phyloP scores from a whole-genome alignment of 2,329 filamentous ascomycete genomes.

The Phialophora chinensis region DNA sequence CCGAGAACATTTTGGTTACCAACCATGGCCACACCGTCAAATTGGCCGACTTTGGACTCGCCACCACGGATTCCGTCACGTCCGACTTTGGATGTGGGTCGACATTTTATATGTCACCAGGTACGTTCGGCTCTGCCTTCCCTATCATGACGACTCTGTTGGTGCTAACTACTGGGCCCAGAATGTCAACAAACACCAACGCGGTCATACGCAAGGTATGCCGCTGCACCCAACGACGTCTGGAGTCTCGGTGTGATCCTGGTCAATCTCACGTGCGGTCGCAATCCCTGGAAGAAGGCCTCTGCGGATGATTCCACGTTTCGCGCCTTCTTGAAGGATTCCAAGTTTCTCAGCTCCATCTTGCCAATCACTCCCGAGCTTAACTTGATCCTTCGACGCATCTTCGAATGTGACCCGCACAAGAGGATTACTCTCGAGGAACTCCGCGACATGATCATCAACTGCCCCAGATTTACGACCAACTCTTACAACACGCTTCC shows the following conservation, averaged over 20 bases:
- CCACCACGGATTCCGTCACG: conserved; percentile 80
- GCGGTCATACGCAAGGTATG: conserved; percentile 77
- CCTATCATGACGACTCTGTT: not conserved
- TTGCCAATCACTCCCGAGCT: conserved; percentile 88
- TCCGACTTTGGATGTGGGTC: conserved; percentile 97
- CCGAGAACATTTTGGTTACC: conserved; percentile 94
- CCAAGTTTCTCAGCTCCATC: conserved; percentile 88
- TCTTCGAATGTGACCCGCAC: conserved; percentile 85
- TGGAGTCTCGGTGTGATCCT: conserved; percentile 99
- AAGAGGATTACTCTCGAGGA: conserved; percentile 82
- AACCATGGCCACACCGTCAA: conserved; percentile 89
- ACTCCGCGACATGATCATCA: conserved; percentile 75
- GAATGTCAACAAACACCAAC: conserved; percentile 85
- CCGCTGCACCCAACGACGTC: conserved; percentile 92
- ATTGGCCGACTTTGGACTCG: conserved; percentile 95
- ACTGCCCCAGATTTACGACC: conserved; percentile 74
- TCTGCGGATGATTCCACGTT: conserved; percentile 94
- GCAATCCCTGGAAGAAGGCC: conserved; percentile 98
- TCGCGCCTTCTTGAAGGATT: conserved; percentile 83
- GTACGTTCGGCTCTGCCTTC: conserved; percentile 61
- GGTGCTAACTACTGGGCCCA: conserved; percentile 49
- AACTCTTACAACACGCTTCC: conserved; percentile 49
- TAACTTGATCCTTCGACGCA: conserved; percentile 81
- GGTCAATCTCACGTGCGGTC: conserved; percentile 95
- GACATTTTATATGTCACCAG: conserved; percentile 99